Conservation (phyloP, 306 rosid genomes). For the peach (Prunus persica) region DNA sequence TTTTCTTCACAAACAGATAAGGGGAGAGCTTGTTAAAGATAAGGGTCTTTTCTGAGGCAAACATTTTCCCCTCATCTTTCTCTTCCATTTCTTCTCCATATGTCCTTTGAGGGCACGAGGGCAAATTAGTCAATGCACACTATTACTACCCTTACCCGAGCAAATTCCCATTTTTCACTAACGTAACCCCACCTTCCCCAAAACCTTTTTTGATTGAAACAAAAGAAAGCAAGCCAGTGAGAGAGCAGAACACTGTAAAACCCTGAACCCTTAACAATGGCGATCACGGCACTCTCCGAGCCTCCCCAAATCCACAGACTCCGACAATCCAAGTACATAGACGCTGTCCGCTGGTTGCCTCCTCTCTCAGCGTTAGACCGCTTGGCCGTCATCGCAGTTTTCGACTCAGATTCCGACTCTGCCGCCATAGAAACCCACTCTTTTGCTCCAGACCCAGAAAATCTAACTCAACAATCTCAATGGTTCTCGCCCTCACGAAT, state of each 20-base stretch:
- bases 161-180: too few relatives aligned
- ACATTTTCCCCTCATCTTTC: constrained; percentile 23
- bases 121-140: too few relatives aligned
- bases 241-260: constrained; percentile 18
- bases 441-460: constrained; percentile 31
- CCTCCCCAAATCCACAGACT: constrained; percentile 48
- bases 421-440: constrained; percentile 60
- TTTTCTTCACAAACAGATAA: constrained; percentile 23
- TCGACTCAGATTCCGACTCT: constrained; percentile 52
- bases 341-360: constrained; percentile 90
- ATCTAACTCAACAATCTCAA: constrained; percentile 44
- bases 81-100: too few relatives aligned
- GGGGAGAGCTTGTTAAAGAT: constrained; percentile 25
- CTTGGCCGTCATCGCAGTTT: constrained; percentile 56
- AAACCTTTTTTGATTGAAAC: too few relatives aligned
- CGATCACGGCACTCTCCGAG: constrained; percentile 38
- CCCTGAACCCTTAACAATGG: constrained; percentile 39
- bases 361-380: constrained; percentile 58
- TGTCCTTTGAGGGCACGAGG: too few relatives aligned
- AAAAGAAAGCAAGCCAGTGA: too few relatives aligned
- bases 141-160: too few relatives aligned
- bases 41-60: constrained; percentile 27
- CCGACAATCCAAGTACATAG: constrained; percentile 65
- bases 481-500: constrained; percentile 59
- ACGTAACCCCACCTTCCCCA: too few relatives aligned